Percentiles rank a stretch among this genome's conserved stretches.
Conservation (phyloP, 108 stramenopile genomes). For the Cyclotella cryptica region DNA sequence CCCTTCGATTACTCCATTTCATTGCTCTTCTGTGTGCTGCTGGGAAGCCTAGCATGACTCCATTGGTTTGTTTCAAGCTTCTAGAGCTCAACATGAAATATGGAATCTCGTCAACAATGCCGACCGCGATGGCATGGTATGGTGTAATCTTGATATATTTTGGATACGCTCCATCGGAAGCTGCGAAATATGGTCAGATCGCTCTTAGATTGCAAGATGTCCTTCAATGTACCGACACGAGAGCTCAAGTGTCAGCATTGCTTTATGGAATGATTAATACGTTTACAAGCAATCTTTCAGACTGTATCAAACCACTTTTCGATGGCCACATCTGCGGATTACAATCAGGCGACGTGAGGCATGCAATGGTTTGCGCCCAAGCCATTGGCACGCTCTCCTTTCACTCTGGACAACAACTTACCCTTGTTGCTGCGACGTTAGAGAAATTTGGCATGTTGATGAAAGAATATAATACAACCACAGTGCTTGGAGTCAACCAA, state of each 20-base stretch:
- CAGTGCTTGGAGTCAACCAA: neutral
- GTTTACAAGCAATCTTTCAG: neutral
- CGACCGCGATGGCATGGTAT: slow-evolving; percentile 10
- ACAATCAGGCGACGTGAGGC: slow-evolving; percentile 1
- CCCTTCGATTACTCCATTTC: slow-evolving; percentile 1
- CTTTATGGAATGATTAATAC: slow-evolving; percentile 5
- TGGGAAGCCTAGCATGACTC: neutral
- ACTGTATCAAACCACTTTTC: neutral
- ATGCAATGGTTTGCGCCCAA: slow-evolving; percentile 2
- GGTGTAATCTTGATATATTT: neutral
- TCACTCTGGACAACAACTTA: slow-evolving; percentile 1
- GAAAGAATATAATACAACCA: neutral
- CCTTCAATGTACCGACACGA: slow-evolving; percentile 2
- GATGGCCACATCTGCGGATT: slow-evolving; percentile 1
- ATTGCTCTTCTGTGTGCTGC: neutral
- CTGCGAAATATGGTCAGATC: slow-evolving; percentile 17
- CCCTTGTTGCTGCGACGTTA: neutral
- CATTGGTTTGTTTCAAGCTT: slow-evolving; percentile 16
- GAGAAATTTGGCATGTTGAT: neutral
- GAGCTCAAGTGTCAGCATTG: neutral
- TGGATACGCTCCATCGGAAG: slow-evolving; percentile 3
- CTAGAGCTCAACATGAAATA: slow-evolving; percentile 10
- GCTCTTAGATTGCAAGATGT: neutral
- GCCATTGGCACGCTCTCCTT: neutral
- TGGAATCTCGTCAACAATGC: slow-evolving; percentile 17